These are phyloP conservation scores for Russula lepida DNA, from an alignment of 768 basidiomycete genomes.

Conservation along the genomic window DNA sequence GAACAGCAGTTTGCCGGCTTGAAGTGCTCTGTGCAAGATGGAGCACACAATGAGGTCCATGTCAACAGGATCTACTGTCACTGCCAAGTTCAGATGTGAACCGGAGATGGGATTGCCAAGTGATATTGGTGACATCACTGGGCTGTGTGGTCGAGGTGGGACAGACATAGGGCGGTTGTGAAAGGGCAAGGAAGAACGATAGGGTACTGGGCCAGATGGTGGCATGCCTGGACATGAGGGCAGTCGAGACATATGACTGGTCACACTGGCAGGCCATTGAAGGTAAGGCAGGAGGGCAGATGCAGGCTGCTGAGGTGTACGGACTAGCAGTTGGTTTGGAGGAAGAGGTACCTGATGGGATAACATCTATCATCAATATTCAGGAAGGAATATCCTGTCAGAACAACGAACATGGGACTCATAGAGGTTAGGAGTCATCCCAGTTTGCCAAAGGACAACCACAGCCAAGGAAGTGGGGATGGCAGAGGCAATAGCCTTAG, in stretches of 20 bases:
- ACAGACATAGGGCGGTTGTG: slow-evolving; percentile 27
- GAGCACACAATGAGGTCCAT: slow-evolving; percentile 48
- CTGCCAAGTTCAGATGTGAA: neutral
- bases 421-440: slow-evolving; percentile 81
- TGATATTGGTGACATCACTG: slow-evolving; percentile 27
- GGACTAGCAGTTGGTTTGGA: slow-evolving; percentile 30
- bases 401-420: slow-evolving; percentile 19
- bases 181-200: slow-evolving; percentile 39
- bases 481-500: too few species aligned
- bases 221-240: slow-evolving; percentile 50
- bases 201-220: slow-evolving; percentile 34
- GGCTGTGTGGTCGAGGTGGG: slow-evolving; percentile 25
- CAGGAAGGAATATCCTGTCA: too few species aligned
- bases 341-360: slow-evolving; percentile 67
- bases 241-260: slow-evolving; percentile 39
- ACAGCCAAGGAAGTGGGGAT: too few species aligned
- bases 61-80: slow-evolving; percentile 37
- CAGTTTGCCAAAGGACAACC: slow-evolving; percentile 75
- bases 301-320: slow-evolving; percentile 38
- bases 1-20: slow-evolving; percentile 55
- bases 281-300: slow-evolving; percentile 74
- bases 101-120: slow-evolving; percentile 24
- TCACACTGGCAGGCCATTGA: slow-evolving; percentile 41
- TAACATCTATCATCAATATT: slow-evolving; percentile 41
- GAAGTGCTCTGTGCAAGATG: slow-evolving; percentile 37